phyloP scores from a whole-genome alignment of 2,329 filamentous ascomycete species.

The Fonsecaea multimorphosa region DNA sequence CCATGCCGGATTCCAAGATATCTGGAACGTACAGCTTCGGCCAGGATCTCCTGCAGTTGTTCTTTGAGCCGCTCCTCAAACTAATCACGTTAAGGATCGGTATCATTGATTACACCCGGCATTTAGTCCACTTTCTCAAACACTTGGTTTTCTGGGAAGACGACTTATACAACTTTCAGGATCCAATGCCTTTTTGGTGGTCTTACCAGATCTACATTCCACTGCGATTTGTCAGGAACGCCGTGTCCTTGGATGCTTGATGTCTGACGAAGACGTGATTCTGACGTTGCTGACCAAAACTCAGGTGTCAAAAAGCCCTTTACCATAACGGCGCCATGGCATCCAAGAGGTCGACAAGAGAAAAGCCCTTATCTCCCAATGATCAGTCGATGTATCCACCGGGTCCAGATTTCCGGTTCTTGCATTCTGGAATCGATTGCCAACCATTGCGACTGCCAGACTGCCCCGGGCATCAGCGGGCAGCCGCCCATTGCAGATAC shows the following conservation, averaged over 20 bases:
- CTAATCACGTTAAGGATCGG: conserved; percentile 41
- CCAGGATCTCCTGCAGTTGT: conserved; percentile 64
- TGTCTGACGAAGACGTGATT: background rate
- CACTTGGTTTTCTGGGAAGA: conserved; percentile 58
- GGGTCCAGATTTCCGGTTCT: background rate
- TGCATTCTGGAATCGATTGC: background rate
- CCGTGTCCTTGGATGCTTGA: background rate
- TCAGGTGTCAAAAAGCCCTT: background rate
- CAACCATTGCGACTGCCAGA: background rate
- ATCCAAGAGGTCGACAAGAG: background rate
- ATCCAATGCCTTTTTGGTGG: conserved; percentile 52
- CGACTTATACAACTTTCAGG: conserved; percentile 56
- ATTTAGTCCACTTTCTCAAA: conserved; percentile 45
- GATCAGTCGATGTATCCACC: background rate
- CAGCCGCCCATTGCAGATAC: background rate
- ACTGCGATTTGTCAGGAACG: conserved; percentile 12
- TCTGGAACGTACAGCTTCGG: conserved; percentile 66
- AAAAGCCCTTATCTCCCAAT: background rate
- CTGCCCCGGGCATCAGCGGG: background rate
- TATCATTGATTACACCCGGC: conserved; percentile 28
- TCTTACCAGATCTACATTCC: conserved; percentile 34
- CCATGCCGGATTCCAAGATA: conserved; percentile 5
- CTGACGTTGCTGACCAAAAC: background rate
- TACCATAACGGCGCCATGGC: background rate
- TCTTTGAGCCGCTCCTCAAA: conserved; percentile 56